Evolutionary conservation across 2,329 filamentous ascomycete species (phyloP).

Genomic region (Harringtonia lauricola): DNA sequence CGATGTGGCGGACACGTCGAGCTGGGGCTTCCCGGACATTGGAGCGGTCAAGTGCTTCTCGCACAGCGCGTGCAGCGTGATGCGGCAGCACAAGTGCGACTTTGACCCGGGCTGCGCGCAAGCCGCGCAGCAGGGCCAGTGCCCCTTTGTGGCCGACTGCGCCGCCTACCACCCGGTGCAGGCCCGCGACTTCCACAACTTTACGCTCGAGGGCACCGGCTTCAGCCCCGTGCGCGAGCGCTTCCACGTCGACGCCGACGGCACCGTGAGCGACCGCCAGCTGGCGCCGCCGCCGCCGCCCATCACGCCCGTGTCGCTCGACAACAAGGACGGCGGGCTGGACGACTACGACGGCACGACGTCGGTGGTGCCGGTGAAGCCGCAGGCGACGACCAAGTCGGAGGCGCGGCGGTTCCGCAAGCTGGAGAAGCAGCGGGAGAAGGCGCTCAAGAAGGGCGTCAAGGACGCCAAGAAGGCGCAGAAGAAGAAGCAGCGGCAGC

Average conservation of each 20-base stretch:
- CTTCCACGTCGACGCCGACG: neutral
- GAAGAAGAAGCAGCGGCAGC: conserved; percentile 1
- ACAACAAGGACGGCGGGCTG: neutral
- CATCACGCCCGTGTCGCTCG: too few relatives aligned
- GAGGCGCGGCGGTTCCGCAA: too few relatives aligned
- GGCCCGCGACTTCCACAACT: conserved; percentile 2
- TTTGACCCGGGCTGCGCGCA: neutral
- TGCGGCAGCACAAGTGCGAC: neutral
- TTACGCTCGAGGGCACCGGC: neutral
- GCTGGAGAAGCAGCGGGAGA: neutral
- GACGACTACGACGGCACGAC: neutral
- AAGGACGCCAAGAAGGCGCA: neutral
- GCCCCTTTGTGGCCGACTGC: conserved; percentile 5
- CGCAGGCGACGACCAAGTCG: too few relatives aligned
- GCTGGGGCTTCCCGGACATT: conserved; percentile 5
- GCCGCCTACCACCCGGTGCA: neutral
- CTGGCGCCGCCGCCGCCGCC: too few relatives aligned
- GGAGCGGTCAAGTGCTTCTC: conserved; percentile 8
- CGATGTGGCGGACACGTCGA: neutral
- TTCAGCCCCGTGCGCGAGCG: neutral
- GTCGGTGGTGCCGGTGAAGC: too few relatives aligned
- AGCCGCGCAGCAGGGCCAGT: neutral
- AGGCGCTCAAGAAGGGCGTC: neutral
- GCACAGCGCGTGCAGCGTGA: conserved; percentile 1
- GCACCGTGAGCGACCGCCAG: neutral